A percentile compares a stretch with the other conserved stretches of the same genome.
Evolutionary conservation across 192 early-diverging fungal genomes (phyloP).

Genomic region (Gryganskiella cystojenkinii): DNA sequence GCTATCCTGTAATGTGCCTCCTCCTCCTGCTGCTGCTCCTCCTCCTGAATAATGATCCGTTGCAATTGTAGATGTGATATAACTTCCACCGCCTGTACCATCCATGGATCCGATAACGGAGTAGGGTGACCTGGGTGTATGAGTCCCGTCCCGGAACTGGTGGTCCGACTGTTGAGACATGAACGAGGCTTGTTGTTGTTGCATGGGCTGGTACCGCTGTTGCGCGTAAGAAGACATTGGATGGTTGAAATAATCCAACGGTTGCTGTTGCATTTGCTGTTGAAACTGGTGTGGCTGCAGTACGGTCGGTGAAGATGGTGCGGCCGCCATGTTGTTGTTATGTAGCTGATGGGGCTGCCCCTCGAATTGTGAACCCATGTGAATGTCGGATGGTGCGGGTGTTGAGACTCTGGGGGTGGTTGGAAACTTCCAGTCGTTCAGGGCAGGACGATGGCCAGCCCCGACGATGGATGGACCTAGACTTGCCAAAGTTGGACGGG

Average conservation of each 20-base stretch:
- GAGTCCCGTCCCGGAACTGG: conserved; percentile 24
- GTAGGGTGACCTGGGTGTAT: conserved; percentile 46
- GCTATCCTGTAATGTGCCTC: background rate
- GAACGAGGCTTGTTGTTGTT: conserved; percentile 11
- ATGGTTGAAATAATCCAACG: conserved; percentile 42
- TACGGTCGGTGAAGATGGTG: conserved; percentile 17
- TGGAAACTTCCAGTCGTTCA: conserved; percentile 53
- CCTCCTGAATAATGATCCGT: conserved; percentile 3
- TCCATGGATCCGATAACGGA: conserved; percentile 29
- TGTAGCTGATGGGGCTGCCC: background rate
- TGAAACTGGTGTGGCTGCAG: conserved; percentile 20
- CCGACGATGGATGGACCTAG: conserved; percentile 16
- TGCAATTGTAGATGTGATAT: too few relatives aligned
- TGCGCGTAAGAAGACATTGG: conserved; percentile 25
- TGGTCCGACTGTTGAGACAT: background rate
- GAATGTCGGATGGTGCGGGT: conserved; percentile 11
- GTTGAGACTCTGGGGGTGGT: conserved; percentile 36
- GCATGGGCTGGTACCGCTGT: conserved; percentile 11
- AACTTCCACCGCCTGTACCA: too few relatives aligned
- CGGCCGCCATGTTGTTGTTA: background rate
- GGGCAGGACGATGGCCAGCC: conserved; percentile 35
- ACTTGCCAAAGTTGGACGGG: background rate
- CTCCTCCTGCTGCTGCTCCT: background rate
- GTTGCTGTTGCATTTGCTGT: conserved; percentile 19
- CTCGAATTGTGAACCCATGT: background rate